Evolutionary conservation across 805 yeast genomes (phyloP).

Genomic region (Wickerhamiella vanderwaltii): DNA sequence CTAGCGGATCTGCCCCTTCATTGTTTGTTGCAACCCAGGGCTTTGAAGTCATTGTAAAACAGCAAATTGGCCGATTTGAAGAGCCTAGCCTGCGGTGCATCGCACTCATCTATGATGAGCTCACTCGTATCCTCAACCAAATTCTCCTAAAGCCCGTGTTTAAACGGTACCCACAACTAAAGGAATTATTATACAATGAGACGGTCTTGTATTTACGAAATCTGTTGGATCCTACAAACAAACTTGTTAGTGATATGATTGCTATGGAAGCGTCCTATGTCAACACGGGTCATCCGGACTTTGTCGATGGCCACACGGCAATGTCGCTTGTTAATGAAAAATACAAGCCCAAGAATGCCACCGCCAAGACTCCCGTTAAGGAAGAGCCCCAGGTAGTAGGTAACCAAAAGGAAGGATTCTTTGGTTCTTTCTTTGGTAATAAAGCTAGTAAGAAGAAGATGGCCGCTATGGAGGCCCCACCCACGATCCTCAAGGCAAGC

Average conservation of each 20-base stretch:
- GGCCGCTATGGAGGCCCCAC: conserved; percentile 96
- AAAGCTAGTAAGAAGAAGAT: conserved; percentile 67
- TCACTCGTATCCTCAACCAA: conserved; percentile 79
- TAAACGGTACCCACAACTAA: conserved; percentile 79
- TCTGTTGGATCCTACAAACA: conserved; percentile 71
- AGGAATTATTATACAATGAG: conserved; percentile 70
- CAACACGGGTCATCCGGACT: conserved; percentile 95
- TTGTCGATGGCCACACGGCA: conserved; percentile 88
- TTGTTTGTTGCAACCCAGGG: conserved; percentile 95
- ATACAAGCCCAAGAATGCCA: conserved; percentile 45
- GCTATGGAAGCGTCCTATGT: conserved; percentile 83
- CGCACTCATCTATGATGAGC: conserved; percentile 82
- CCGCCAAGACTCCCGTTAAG: conserved; percentile 56
- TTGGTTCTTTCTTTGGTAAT: conserved; percentile 90
- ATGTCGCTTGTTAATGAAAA: conserved; percentile 86
- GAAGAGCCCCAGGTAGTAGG: conserved; percentile 51
- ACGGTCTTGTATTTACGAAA: conserved; percentile 72
- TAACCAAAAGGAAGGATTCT: conserved; percentile 48
- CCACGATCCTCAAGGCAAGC: conserved; percentile 82
- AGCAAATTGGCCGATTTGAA: conserved; percentile 85
- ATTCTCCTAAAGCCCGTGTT: conserved; percentile 71
- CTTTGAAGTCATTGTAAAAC: conserved; percentile 88
- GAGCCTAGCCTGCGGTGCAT: conserved; percentile 87
- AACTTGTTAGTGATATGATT: conserved; percentile 73
- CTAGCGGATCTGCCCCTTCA: conserved; percentile 93